Evolutionary conservation across 2,329 filamentous ascomycete species (phyloP).

Genomic region (Epichloe glyceriae): DNA sequence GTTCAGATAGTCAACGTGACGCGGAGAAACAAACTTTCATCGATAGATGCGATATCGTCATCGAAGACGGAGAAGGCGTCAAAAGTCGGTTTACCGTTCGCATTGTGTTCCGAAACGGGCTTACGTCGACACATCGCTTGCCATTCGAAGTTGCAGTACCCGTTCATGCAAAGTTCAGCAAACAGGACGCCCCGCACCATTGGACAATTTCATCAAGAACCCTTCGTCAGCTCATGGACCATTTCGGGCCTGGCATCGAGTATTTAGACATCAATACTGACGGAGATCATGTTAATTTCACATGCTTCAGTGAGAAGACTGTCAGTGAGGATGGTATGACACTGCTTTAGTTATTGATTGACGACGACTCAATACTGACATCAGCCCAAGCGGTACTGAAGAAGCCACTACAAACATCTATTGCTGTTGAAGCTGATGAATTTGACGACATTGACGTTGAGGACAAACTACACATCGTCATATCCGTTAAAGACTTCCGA

Average conservation of each 20-base stretch:
- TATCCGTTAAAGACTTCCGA: conserved; percentile 73
- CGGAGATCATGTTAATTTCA: conserved; percentile 61
- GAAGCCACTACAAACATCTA: conserved; percentile 68
- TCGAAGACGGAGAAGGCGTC: conserved; percentile 57
- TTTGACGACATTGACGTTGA: conserved; percentile 65
- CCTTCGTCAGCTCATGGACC: conserved; percentile 63
- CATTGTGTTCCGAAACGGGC: conserved; percentile 60
- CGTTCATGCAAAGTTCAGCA: conserved; percentile 64
- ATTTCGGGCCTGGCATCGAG: conserved; percentile 69
- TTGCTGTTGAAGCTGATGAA: conserved; percentile 62
- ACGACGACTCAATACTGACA: background rate
- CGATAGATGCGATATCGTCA: conserved; percentile 59
- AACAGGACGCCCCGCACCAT: conserved; percentile 48
- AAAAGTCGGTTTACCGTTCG: conserved; percentile 64
- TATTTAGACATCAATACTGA: conserved; percentile 68
- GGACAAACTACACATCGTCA: conserved; percentile 64
- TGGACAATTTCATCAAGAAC: conserved; percentile 63
- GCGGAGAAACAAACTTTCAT: conserved; percentile 56
- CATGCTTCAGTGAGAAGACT: conserved; percentile 71
- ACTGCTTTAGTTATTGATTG: background rate
- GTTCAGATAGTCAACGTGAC: conserved; percentile 42
- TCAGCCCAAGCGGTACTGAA: conserved; percentile 52
- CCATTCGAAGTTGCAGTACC: conserved; percentile 64
- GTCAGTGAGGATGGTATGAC: conserved; percentile 41
- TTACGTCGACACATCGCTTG: conserved; percentile 65